Conservation (phyloP, 179 eudicot species). For the Actinidia polygama region DNA sequence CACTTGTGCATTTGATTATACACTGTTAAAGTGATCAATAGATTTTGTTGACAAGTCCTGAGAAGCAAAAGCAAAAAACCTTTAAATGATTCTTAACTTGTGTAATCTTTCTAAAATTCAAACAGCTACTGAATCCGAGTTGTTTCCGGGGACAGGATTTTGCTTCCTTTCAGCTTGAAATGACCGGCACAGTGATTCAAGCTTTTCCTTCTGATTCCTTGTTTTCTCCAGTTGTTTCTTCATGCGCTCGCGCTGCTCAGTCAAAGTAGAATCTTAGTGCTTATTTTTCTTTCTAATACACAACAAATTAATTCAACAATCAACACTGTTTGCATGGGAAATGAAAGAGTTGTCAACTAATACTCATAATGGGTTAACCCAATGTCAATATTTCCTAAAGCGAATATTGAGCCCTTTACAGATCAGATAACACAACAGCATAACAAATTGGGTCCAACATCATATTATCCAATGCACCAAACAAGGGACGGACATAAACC, state of each 20-base stretch:
- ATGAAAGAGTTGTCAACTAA: conserved; percentile 7
- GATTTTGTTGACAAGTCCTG: no score
- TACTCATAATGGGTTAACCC: no score
- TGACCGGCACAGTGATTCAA: conserved; percentile 89
- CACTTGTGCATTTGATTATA: no score
- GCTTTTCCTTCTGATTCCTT: conserved; percentile 89
- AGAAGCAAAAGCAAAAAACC: no score
- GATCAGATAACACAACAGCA: not conserved
- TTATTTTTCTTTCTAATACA: not conserved
- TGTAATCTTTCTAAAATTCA: conserved; percentile 13
- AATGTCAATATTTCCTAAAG: no score
- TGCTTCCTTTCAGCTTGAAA: conserved; percentile 96
- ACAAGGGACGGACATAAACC: not conserved
- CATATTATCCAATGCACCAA: not conserved
- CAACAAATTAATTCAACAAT: not conserved
- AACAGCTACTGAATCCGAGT: conserved; percentile 29
- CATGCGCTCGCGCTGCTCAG: conserved; percentile 78
- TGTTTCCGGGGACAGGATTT: conserved; percentile 31
- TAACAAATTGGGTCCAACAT: conserved; percentile 1
- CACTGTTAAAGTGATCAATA: no score
- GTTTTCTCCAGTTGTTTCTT: conserved; percentile 91
- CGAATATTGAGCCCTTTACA: no score
- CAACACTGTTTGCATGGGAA: not conserved
- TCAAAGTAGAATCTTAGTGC: conserved; percentile 12
- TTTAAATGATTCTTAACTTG: not conserved